These are phyloP conservation scores for Pleurotus cornucopiae DNA, from an alignment of 768 basidiomycete species.

Conservation along the genomic window DNA sequence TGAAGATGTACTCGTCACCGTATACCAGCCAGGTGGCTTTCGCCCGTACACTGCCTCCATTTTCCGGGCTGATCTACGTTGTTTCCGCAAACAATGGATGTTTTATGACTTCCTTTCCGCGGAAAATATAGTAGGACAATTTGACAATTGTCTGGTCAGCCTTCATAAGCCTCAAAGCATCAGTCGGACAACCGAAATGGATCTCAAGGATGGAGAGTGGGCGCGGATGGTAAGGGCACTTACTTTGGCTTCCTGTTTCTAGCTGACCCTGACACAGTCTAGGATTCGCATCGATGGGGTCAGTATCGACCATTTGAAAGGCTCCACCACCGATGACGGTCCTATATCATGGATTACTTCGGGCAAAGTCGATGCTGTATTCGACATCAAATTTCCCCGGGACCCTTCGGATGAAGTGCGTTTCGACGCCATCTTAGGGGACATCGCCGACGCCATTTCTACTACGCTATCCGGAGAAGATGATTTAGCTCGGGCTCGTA, in stretches of 20 bases:
- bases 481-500: slow-evolving; percentile 42
- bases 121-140: slow-evolving; percentile 94
- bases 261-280: slow-evolving; percentile 44
- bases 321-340: slow-evolving; percentile 65
- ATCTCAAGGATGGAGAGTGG: slow-evolving; percentile 80
- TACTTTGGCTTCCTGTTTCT: neutral
- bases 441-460: slow-evolving; percentile 87
- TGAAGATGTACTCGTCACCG: slow-evolving; percentile 90
- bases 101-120: slow-evolving; percentile 95
- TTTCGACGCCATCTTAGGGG: slow-evolving; percentile 80
- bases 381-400: slow-evolving; percentile 96
- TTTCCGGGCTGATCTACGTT: slow-evolving; percentile 84
- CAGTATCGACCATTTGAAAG: slow-evolving; percentile 92
- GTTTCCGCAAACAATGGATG: slow-evolving; percentile 87
- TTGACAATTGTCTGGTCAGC: slow-evolving; percentile 96
- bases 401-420: slow-evolving; percentile 64
- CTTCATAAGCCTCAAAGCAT: slow-evolving; percentile 95
- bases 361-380: slow-evolving; percentile 93
- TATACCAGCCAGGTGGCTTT: slow-evolving; percentile 91
- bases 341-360: slow-evolving; percentile 98
- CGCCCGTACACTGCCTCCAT: slow-evolving; percentile 90
- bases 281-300: slow-evolving; percentile 96
- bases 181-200: slow-evolving; percentile 83
- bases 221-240: slow-evolving; percentile 72
- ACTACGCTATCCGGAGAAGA: slow-evolving; percentile 44